phyloP scores from a whole-genome alignment of 371 early-diverging fungal genomes.

The Mucor indicus region DNA sequence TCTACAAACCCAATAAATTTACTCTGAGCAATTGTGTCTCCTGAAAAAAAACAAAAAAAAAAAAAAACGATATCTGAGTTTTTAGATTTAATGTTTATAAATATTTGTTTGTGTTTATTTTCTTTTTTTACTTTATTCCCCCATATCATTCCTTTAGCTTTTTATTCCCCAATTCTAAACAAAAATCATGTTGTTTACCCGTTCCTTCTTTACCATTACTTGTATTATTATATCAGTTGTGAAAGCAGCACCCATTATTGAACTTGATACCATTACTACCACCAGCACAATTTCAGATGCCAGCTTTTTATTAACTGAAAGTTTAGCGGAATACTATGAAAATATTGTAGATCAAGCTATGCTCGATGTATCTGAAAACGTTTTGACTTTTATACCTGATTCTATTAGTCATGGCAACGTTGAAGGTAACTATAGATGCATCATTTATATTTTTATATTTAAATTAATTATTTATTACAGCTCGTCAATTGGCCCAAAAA shows the following conservation, averaged over 20 bases:
- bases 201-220: conserved; percentile 4
- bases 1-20: too few relatives aligned
- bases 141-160: conserved; percentile 10
- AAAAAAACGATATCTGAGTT: too few relatives aligned
- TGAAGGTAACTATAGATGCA: conserved; percentile 5
- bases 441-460: background rate
- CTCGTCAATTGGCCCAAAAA: conserved; percentile 13
- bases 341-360: conserved; percentile 44
- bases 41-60: too few relatives aligned
- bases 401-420: conserved; percentile 25
- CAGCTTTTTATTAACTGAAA: conserved; percentile 20
- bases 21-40: too few relatives aligned
- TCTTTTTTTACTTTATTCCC: background rate
- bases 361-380: conserved; percentile 29
- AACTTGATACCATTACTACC: background rate
- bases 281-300: conserved; percentile 2
- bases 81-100: too few relatives aligned
- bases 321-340: conserved; percentile 44
- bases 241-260: conserved; percentile 13
- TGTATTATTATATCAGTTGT: conserved; percentile 7
- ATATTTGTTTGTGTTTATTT: background rate
- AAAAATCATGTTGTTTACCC: conserved; percentile 12
- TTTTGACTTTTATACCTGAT: conserved; percentile 26
- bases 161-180: too few relatives aligned
- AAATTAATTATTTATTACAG: conserved; percentile 3